Percentiles rank a stretch among this genome's conserved stretches.
Evolutionary conservation across 164 flowering plant species (phyloP).

Genomic region (Paratinospora sagittata): DNA sequence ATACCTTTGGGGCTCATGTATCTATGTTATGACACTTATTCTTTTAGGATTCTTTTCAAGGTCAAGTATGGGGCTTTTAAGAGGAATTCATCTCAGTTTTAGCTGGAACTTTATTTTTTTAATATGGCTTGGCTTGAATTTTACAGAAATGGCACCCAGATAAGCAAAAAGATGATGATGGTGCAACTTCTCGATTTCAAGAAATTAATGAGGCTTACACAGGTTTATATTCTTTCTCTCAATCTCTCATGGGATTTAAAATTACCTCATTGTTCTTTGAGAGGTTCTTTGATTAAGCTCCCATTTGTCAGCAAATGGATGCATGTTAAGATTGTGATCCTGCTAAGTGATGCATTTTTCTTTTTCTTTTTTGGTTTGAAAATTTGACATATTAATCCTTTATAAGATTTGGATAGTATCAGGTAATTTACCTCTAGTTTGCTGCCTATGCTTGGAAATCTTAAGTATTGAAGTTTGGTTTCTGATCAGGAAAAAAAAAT

Average conservation of each 20-base stretch:
- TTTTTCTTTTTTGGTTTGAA: too few relatives aligned
- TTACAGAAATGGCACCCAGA: slow-evolving; percentile 98
- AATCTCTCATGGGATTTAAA: too few relatives aligned
- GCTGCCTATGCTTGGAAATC: too few relatives aligned
- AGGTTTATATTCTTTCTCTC: slow-evolving; percentile 37
- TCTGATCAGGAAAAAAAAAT: too few relatives aligned
- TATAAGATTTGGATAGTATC: too few relatives aligned
- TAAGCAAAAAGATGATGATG: slow-evolving; percentile 58
- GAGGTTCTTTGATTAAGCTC: neutral
- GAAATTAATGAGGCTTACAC: slow-evolving; percentile 94
- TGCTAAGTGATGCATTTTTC: too few relatives aligned
- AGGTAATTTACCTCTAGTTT: too few relatives aligned
- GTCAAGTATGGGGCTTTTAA: neutral
- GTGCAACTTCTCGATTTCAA: slow-evolving; percentile 71
- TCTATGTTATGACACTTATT: neutral
- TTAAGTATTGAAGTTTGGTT: too few relatives aligned
- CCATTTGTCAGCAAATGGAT: neutral
- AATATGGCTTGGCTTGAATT: neutral
- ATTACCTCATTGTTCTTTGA: too few relatives aligned
- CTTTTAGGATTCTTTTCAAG: neutral
- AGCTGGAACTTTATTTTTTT: too few relatives aligned
- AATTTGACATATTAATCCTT: too few relatives aligned
- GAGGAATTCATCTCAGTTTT: neutral
- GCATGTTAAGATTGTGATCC: too few relatives aligned
- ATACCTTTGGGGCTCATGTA: neutral